Evolutionary conservation across 1,139 yeast species (phyloP), one percentile per base, ranked within the genome.

Genomic region (Yamadazyma atmosphaerica): DNA sequence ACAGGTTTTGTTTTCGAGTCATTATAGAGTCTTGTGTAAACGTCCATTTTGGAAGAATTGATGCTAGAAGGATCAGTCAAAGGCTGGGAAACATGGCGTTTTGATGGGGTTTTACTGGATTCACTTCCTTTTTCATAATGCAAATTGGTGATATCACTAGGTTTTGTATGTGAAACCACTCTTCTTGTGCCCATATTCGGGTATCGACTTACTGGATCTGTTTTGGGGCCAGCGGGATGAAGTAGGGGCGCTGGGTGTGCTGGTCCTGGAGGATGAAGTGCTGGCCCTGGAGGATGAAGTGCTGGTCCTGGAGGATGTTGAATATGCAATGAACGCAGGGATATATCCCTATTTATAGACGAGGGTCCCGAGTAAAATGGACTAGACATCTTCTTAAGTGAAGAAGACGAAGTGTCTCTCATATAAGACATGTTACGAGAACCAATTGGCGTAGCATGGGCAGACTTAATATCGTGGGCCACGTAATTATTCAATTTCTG

Each of bases 391-490:
- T 42, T 44, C 18, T 45, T 38, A 31, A 39, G 26, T 4, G 40
- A 38, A 1, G 52, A 49, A 6, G 51, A 46, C 8, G 49, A 39
- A 2, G 54, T 50, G 11, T 43, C 50, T 38, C 39, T 47, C 54
- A 50, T 50, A 27, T 49, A 50, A 4, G 50, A 44, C 14, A 46
- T 26, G 14, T 38, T 43, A 11, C 33, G 25, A 8, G 23, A 19
- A 30, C 25, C 4, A 4, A 21, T 18, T 2, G 46, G 47, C 1
- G 48, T 44, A 12, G 33, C 34, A 9, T 43, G 41, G 4, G 33
- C 40, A 3, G 43, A 38, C 19, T 37, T 36, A 1, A 39, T 15
- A n/a, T 39, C 23, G 23, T 39, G 42, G 3, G 31, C 12, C 13
- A 28, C 12, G 3, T 6, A 16, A 16, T 28, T 10, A 9, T 16